Percentiles rank a stretch among this genome's conserved stretches.
Conservation (phyloP, 2,329 filamentous ascomycete genomes). For the Podosphaera fusca region DNA sequence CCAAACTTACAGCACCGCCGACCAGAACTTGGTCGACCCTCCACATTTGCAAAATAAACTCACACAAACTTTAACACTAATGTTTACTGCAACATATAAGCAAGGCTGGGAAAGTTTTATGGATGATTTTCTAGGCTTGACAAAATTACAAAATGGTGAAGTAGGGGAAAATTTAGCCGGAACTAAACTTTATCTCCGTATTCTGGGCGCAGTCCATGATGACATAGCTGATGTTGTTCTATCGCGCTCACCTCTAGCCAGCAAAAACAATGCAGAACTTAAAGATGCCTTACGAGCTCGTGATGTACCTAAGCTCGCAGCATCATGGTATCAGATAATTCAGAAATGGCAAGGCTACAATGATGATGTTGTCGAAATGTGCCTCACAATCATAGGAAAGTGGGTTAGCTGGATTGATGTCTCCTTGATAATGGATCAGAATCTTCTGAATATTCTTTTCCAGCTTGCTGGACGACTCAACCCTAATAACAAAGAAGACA, state of each 20-base stretch:
- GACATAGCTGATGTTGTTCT: constrained; percentile 90
- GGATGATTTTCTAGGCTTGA: constrained; percentile 66
- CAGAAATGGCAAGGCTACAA: constrained; percentile 43
- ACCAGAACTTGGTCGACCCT: constrained; percentile 39
- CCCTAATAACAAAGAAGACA: constrained; percentile 39
- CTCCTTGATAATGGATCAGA: constrained; percentile 70
- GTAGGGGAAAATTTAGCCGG: constrained; percentile 47
- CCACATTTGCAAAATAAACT: constrained; percentile 82
- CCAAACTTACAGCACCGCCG: constrained; percentile 41
- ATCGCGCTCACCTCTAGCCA: constrained; percentile 51
- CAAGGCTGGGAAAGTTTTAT: constrained; percentile 76
- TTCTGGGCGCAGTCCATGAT: constrained; percentile 78
- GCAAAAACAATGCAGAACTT: constrained; percentile 66
- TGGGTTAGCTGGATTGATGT: constrained; percentile 99
- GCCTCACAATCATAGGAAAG: constrained; percentile 73
- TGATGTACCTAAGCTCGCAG: constrained; percentile 71
- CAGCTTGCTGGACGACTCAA: constrained; percentile 63
- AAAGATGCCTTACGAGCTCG: constrained; percentile 76
- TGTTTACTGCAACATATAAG: constrained; percentile 73
- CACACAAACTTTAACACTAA: constrained; percentile 80
- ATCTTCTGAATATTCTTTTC: constrained; percentile 65
- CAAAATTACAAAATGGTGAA: constrained; percentile 35
- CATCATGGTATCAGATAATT: constrained; percentile 81
- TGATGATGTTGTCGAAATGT: constrained; percentile 61
- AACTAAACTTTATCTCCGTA: constrained; percentile 68